Conservation (phyloP, 2,329 filamentous ascomycete genomes). For the Ceratocystis colombiana region DNA sequence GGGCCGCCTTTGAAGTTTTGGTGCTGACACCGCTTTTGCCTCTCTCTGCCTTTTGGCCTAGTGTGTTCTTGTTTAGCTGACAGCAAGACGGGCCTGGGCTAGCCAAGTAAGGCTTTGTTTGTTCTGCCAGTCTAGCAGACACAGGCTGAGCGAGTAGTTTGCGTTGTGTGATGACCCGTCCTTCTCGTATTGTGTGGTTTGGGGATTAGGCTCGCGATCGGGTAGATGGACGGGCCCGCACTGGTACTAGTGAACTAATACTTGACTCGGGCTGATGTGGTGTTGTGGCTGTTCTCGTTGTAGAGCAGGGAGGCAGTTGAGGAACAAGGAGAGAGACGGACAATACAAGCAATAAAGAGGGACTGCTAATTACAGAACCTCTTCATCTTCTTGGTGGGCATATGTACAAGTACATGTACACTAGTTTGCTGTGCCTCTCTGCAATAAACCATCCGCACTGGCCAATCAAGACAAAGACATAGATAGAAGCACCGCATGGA, state of each 20-base stretch:
- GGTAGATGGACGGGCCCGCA: not conserved
- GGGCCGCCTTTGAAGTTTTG: too few relatives aligned
- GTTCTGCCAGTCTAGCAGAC: not conserved
- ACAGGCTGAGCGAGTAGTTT: not conserved
- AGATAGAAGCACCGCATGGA: not conserved
- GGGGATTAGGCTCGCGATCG: not conserved
- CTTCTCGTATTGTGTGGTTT: constrained; percentile 2
- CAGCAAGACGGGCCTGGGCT: not conserved
- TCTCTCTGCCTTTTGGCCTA: not conserved
- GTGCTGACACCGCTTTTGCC: too few relatives aligned
- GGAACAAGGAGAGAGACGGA: not conserved
- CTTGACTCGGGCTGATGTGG: too few relatives aligned
- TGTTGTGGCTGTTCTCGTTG: not conserved
- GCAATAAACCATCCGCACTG: not conserved
- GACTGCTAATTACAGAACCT: not conserved
- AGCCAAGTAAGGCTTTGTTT: not conserved
- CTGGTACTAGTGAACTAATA: too few relatives aligned
- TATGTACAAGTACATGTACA: not conserved
- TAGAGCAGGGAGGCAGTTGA: not conserved
- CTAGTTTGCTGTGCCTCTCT: constrained; percentile 1
- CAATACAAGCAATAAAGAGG: not conserved
- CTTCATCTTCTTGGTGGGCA: too few relatives aligned
- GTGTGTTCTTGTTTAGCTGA: not conserved
- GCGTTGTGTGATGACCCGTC: not conserved
- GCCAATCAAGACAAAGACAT: too few relatives aligned